Evolutionary conservation across 1,284 basidiomycete genomes (phyloP).

Genomic region (Farysia itapuensis): DNA sequence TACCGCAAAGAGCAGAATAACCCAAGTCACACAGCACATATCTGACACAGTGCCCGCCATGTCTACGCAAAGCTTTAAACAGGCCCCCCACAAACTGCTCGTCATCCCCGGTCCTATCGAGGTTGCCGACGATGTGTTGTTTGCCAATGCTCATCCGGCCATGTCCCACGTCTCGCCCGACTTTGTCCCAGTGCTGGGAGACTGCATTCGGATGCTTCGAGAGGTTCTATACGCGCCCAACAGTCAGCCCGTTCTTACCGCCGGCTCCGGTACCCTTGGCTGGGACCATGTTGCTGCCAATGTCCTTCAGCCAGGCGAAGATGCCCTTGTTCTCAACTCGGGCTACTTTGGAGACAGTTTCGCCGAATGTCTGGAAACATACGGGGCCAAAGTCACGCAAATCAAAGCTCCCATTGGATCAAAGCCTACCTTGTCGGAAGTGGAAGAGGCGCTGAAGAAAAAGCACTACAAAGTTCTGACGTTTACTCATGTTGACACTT

Average conservation of each 20-base stretch:
- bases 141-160: constrained; percentile 57
- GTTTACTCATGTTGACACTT: constrained; percentile 78
- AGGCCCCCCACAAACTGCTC: constrained; percentile 57
- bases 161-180: constrained; percentile 79
- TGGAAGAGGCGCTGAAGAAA: constrained; percentile 73
- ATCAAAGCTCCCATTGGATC: constrained; percentile 80
- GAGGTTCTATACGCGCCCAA: constrained; percentile 66
- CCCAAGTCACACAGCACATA: constrained; percentile 28
- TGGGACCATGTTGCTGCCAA: constrained; percentile 72
- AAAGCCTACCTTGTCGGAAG: constrained; percentile 68
- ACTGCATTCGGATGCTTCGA: constrained; percentile 84
- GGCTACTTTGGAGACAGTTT: constrained; percentile 58
- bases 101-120: constrained; percentile 80
- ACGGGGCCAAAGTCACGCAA: constrained; percentile 87
- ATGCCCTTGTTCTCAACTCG: constrained; percentile 74
- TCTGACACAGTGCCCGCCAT: constrained; percentile 30
- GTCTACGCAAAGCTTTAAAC: constrained; percentile 47
- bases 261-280: constrained; percentile 91
- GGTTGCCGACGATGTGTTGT: constrained; percentile 72
- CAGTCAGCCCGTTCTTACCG: constrained; percentile 71
- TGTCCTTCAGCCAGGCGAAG: constrained; percentile 75
- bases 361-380: constrained; percentile 66
- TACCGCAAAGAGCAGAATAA: constrained; percentile 21
- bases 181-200: constrained; percentile 86
- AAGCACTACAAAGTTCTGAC: constrained; percentile 89